Evolutionary conservation across 305 asterid genomes (phyloP).

Genomic region (Striga hermonthica): DNA sequence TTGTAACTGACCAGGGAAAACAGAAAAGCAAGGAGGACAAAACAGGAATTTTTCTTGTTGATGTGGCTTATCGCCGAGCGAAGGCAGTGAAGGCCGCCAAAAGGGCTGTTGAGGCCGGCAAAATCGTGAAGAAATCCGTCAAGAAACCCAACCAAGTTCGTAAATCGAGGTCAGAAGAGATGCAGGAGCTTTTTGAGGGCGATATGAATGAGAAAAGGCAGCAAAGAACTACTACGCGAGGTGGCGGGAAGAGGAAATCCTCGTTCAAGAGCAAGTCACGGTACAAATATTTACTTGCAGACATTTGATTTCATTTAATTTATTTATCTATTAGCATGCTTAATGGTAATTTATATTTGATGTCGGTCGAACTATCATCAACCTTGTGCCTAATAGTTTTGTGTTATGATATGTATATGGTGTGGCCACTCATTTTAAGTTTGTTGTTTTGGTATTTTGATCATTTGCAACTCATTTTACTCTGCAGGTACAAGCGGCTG

Average conservation of each 20-base stretch:
- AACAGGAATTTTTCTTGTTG: slow-evolving; percentile 70
- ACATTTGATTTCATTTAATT: too few species aligned
- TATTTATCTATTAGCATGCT: too few species aligned
- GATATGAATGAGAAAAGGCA: slow-evolving; percentile 86
- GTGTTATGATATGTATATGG: too few species aligned
- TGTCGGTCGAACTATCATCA: too few species aligned
- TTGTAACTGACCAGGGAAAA: slow-evolving; percentile 45
- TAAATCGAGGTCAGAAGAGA: slow-evolving; percentile 72
- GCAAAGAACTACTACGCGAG: slow-evolving; percentile 37
- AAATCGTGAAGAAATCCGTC: slow-evolving; percentile 49
- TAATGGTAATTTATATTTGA: too few species aligned
- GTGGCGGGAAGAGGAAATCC: slow-evolving; percentile 60
- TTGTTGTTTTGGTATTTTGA: too few species aligned
- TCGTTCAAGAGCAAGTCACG: slow-evolving; percentile 96
- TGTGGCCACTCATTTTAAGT: too few species aligned
- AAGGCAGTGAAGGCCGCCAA: slow-evolving; percentile 92
- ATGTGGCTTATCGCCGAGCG: slow-evolving; percentile 87
- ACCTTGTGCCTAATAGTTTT: too few species aligned
- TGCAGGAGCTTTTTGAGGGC: slow-evolving; percentile 74
- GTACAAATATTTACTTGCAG: slow-evolving; percentile 35
- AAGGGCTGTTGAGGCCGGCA: slow-evolving; percentile 87
- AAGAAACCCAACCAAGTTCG: slow-evolving; percentile 45
- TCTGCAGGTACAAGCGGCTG: too few species aligned
- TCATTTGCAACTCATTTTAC: too few species aligned
- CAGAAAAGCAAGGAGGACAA: slow-evolving; percentile 52